Base-by-base conservation (phyloP, 768 basidiomycete genomes). In the Collybiopsis confluens region DNA sequence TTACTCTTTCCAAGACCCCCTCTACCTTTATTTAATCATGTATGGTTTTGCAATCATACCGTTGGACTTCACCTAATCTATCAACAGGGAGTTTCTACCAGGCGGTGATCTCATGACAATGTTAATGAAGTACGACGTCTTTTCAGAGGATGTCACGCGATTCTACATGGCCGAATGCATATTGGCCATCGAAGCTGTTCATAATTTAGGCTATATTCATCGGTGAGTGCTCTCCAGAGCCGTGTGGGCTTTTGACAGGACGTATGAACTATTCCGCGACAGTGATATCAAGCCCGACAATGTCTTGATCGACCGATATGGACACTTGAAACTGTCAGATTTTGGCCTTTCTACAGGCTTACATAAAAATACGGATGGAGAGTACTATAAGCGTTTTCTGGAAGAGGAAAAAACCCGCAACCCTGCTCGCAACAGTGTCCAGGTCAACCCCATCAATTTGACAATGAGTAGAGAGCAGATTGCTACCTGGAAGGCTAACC, bases 61-160 rank as follows among this genome's bases (percentile, higher is more conserved):
- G n/a, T n/a, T n/a, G n/a, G n/a, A n/a, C n/a, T n/a, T n/a, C n/a
- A n/a, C n/a, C n/a, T n/a, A n/a, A n/a, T n/a, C n/a, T n/a, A n/a
- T n/a, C n/a, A n/a, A n/a, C n/a, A n/a, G n/a, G 96, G 80, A 80
- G 59, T 81, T 81, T 61, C 76, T 85, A 41, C 82, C 83, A 35
- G 96, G 96, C 42, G 96, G 96, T n/a, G 96, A 99, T 68, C 76
- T 99, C 58, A 98, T 99, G 96, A 98, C 97, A 11, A 99, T 98
- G 96, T 76, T 99, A 61, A 99, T 99, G 88, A 98, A 98, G 71
- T 98, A 99, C 70, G 96, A 98, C 68, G 90, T 96, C 7, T 98
- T 98, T 73, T 92, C 92, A 6, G 97, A 98, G 70, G 96, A 98
- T 65, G 96, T 98, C 35, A 95, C 93, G 27, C 86, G 96, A 55